phyloP scores from a whole-genome alignment of 495 filamentous ascomycete genomes.

The Neurospora sp. region DNA sequence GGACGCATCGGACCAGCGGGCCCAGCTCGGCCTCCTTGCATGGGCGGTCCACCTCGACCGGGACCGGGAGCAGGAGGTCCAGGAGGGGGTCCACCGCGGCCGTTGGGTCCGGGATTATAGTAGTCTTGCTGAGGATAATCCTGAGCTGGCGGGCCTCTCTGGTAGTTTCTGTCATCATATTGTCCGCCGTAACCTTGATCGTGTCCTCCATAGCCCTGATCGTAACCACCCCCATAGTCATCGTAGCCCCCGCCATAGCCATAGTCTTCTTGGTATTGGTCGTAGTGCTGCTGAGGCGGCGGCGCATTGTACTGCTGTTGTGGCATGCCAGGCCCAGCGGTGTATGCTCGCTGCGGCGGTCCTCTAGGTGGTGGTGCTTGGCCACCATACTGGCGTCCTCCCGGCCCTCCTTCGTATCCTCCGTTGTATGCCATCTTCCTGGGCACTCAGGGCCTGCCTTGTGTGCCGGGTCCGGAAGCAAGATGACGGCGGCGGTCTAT shows the following conservation, averaged over 20 bases:
- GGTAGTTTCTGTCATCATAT: constrained; percentile 42
- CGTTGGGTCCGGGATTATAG: constrained; percentile 31
- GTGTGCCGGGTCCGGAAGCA: background rate
- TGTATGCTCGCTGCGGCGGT: constrained; percentile 39
- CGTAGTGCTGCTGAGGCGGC: constrained; percentile 37
- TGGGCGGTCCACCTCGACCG: constrained; percentile 30
- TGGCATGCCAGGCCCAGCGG: constrained; percentile 18
- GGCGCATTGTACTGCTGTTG: constrained; percentile 42
- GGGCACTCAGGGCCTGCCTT: constrained; percentile 7
- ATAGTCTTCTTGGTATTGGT: constrained; percentile 40
- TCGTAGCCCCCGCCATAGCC: constrained; percentile 44
- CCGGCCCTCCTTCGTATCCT: constrained; percentile 30
- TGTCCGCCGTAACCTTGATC: constrained; percentile 5
- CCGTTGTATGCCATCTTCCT: constrained; percentile 35
- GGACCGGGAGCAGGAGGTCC: constrained; percentile 7
- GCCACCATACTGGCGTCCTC: constrained; percentile 36
- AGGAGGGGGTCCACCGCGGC: constrained; percentile 17
- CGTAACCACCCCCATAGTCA: constrained; percentile 36
- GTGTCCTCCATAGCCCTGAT: constrained; percentile 29
- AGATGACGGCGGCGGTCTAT: background rate
- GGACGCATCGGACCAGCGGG: constrained; percentile 31
- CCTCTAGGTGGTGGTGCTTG: constrained; percentile 37
- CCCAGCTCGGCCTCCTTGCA: constrained; percentile 30
- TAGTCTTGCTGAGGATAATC: constrained; percentile 45
- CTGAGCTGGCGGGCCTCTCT: constrained; percentile 37